Conservation (phyloP, 2,329 filamentous ascomycete genomes). For the Orbilia brochopaga region DNA sequence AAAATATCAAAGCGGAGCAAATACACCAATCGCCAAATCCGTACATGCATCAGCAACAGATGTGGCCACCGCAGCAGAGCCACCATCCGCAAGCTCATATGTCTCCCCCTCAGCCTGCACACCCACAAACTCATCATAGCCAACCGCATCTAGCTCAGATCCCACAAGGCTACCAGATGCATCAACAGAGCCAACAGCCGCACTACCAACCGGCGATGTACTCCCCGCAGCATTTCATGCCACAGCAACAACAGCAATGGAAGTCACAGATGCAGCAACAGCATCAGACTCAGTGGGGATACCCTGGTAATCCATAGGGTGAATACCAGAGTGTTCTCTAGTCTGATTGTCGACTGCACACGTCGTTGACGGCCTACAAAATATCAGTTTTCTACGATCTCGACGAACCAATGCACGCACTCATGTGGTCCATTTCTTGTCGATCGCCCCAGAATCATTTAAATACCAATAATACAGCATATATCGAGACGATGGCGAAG, state of each 20-base stretch:
- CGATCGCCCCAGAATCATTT: not conserved
- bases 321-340: conserved; percentile 30
- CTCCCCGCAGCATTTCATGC: conserved; percentile 49
- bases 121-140: conserved; percentile 56
- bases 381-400: conserved; percentile 31
- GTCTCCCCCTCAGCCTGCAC: conserved; percentile 60
- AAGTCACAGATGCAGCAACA: conserved; percentile 52
- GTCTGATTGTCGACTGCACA: not conserved
- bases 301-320: conserved; percentile 34
- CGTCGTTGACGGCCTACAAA: not conserved
- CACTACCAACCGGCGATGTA: conserved; percentile 54
- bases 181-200: conserved; percentile 56
- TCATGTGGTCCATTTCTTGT: not conserved
- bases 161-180: conserved; percentile 59
- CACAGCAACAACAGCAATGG: conserved; percentile 54
- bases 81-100: conserved; percentile 68
- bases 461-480: not conserved
- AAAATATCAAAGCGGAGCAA: conserved; percentile 64
- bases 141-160: conserved; percentile 58
- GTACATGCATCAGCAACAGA: conserved; percentile 69
- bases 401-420: conserved; percentile 15
- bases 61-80: conserved; percentile 63
- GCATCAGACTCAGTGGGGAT: conserved; percentile 45
- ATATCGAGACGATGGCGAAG: too few relatives aligned
- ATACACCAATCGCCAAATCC: conserved; percentile 67